A percentile compares a stretch with the other conserved stretches of the same genome.
Evolutionary conservation across 2,329 filamentous ascomycete species (phyloP).

Genomic region (Teratosphaeria pseudoeucalypti): DNA sequence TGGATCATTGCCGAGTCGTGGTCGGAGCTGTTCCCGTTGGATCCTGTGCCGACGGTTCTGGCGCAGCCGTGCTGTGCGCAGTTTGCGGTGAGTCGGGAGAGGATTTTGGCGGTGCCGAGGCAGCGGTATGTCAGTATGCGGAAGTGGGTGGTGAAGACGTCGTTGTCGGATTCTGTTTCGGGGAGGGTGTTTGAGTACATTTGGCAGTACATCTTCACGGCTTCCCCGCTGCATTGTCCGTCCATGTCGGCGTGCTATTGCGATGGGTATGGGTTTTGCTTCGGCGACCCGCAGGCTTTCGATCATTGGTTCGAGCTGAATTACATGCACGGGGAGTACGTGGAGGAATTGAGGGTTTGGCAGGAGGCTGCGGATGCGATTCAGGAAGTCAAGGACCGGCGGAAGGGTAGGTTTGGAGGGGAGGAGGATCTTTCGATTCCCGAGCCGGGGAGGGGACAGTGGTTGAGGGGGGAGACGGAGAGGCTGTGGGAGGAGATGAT

Average conservation of each 20-base stretch:
- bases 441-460: constrained; percentile 32
- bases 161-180: constrained; percentile 44
- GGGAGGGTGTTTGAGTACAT: constrained; percentile 55
- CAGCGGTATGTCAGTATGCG: constrained; percentile 47
- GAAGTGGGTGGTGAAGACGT: constrained; percentile 51
- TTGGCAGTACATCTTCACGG: constrained; percentile 54
- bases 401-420: constrained; percentile 30
- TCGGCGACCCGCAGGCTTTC: constrained; percentile 41
- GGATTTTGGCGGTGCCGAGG: constrained; percentile 44
- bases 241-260: constrained; percentile 51
- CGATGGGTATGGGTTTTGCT: constrained; percentile 54
- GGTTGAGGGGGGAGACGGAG: constrained; percentile 36
- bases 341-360: constrained; percentile 35
- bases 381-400: constrained; percentile 26
- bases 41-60: constrained; percentile 39
- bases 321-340: constrained; percentile 30
- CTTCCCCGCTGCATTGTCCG: constrained; percentile 38
- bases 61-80: constrained; percentile 55
- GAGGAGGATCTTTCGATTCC: constrained; percentile 31
- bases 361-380: constrained; percentile 29
- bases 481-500: constrained; percentile 34
- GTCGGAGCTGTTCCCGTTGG: constrained; percentile 39
- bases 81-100: constrained; percentile 50
- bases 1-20: constrained; percentile 34
- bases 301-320: constrained; percentile 39